phyloP scores from a whole-genome alignment of 164 flowering plant genomes.

The grape (Vitis vinifera) region DNA sequence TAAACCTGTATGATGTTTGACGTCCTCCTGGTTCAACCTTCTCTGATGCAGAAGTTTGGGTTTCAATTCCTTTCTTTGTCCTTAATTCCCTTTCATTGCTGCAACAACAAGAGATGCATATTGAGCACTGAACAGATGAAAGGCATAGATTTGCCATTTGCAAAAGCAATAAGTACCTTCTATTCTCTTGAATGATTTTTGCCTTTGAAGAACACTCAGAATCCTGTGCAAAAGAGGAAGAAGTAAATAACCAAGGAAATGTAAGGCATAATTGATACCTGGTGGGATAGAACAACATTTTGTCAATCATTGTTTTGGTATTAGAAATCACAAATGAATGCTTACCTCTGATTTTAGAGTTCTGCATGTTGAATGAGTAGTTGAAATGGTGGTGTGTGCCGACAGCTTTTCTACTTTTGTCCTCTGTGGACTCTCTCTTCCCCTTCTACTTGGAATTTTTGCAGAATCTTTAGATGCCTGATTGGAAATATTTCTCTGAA shows the following conservation, averaged over 20 bases:
- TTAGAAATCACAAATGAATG: not conserved
- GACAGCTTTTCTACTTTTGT: conserved; percentile 33
- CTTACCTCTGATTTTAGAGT: conserved; percentile 39
- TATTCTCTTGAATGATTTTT: conserved; percentile 30
- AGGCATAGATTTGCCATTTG: not conserved
- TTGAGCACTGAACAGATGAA: not conserved
- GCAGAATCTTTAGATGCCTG: conserved; percentile 29
- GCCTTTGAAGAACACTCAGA: conserved; percentile 20
- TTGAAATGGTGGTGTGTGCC: conserved; percentile 17
- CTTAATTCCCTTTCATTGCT: conserved; percentile 35
- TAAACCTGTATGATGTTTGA: conserved; percentile 44
- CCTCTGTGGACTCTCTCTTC: conserved; percentile 23
- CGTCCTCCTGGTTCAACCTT: conserved; percentile 30
- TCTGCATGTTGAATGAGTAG: conserved; percentile 10
- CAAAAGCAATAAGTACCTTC: conserved; percentile 36
- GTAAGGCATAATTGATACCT: not conserved
- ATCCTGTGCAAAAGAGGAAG: conserved; percentile 28
- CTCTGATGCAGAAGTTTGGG: conserved; percentile 24
- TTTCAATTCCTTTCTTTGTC: conserved; percentile 26
- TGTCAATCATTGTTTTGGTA: too few relatives aligned
- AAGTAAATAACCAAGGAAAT: not conserved
- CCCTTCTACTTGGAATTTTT: conserved; percentile 29
- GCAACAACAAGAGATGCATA: conserved; percentile 10
- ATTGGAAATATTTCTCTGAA: conserved; percentile 12
- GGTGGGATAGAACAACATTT: too few relatives aligned